Percentiles rank a stretch among this genome's conserved stretches.
Conservation (phyloP, 768 basidiomycete genomes). For the Pleurotus tuoliensis region DNA sequence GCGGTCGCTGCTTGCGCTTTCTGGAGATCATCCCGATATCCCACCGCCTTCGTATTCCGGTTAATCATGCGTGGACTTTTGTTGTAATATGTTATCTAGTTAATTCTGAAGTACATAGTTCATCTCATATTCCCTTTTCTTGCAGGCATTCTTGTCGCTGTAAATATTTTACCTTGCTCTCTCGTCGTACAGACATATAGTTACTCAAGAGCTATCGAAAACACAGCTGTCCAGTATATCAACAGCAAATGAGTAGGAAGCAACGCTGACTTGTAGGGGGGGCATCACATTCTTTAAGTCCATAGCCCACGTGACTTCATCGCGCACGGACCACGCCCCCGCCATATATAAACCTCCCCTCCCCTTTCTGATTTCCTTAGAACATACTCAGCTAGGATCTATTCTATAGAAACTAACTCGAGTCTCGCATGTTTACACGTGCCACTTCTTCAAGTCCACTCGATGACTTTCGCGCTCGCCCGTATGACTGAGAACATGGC, state of each 20-base stretch:
- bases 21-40: not conserved
- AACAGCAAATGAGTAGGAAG: no score
- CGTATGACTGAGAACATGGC: constrained; percentile 59
- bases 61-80: not conserved
- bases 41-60: not conserved
- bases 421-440: constrained; percentile 71
- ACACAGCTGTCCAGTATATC: no score
- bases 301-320: not conserved
- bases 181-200: no score
- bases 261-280: no score
- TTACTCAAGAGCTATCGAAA: no score
- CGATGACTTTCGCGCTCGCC: constrained; percentile 54
- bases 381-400: constrained; percentile 74
- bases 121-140: no score
- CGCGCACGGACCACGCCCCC: constrained; percentile 30
- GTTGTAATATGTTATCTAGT: no score
- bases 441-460: constrained; percentile 60
- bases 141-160: no score
- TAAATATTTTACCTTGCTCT: no score
- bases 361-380: constrained; percentile 32
- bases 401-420: constrained; percentile 69
- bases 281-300: no score
- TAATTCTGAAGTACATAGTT: no score
- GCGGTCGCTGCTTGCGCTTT: not conserved
- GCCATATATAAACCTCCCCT: constrained; percentile 28